Evolutionary conservation across 1,139 yeast genomes (phyloP).

Genomic region (Candida albicans): DNA sequence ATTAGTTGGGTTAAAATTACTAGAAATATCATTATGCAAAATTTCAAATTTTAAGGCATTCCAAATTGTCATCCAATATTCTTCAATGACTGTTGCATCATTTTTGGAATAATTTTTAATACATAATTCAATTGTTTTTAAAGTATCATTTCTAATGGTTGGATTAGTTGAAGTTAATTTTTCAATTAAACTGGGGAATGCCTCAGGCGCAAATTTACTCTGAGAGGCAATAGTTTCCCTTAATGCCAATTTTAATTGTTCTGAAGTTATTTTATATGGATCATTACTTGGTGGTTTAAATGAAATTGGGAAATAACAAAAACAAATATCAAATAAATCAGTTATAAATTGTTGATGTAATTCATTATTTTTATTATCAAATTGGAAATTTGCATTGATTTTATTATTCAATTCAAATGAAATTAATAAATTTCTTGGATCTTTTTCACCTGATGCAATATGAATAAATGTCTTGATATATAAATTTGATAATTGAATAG

Average conservation of each 20-base stretch:
- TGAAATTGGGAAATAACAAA: constrained; percentile 95
- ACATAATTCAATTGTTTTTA: constrained; percentile 61
- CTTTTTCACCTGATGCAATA: constrained; percentile 86
- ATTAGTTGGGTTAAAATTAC: constrained; percentile 30
- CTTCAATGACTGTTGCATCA: constrained; percentile 38
- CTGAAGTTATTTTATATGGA: constrained; percentile 80
- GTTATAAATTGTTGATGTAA: constrained; percentile 32
- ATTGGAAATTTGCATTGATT: constrained; percentile 45
- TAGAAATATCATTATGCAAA: constrained; percentile 60
- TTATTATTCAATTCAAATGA: constrained; percentile 61
- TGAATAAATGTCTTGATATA: constrained; percentile 61
- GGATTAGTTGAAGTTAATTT: constrained; percentile 84
- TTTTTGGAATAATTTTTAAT: constrained; percentile 46
- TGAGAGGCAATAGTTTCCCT: constrained; percentile 64
- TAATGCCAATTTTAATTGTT: constrained; percentile 63
- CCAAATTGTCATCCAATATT: constrained; percentile 78
- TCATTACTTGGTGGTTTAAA: constrained; percentile 92
- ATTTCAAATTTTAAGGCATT: constrained; percentile 85
- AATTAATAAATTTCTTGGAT: constrained; percentile 77
- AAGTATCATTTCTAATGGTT: constrained; percentile 71
- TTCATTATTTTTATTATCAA: constrained; percentile 34
- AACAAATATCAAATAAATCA: constrained; percentile 81
- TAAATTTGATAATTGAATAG: constrained; percentile 26
- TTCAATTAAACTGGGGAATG: constrained; percentile 76
- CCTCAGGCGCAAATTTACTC: constrained; percentile 65